Conservation (phyloP, 129 eudicot genomes). For the Saussurea involucrata region DNA sequence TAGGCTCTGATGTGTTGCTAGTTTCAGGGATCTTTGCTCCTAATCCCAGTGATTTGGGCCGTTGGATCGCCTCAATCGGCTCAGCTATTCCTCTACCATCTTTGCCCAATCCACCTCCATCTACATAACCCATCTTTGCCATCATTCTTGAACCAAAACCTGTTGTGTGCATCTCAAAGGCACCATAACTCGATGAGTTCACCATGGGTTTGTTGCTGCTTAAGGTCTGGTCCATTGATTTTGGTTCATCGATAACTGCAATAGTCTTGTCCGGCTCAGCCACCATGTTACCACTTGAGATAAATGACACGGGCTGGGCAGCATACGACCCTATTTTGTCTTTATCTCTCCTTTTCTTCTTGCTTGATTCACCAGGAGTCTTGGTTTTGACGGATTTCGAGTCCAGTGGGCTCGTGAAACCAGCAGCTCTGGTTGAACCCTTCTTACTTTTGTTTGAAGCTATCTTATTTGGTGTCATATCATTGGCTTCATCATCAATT, state of each 20-base stretch:
- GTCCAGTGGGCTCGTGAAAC: constrained; percentile 13
- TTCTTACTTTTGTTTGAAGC: constrained; percentile 26
- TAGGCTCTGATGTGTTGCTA: constrained; percentile 20
- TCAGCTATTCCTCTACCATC: constrained; percentile 72
- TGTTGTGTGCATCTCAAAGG: constrained; percentile 92
- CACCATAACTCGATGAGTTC: constrained; percentile 51
- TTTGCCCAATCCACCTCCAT: constrained; percentile 73
- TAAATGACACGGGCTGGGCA: constrained; percentile 70
- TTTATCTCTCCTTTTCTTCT: constrained; percentile 38
- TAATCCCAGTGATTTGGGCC: constrained; percentile 89
- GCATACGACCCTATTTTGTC: constrained; percentile 60
- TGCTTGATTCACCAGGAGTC: constrained; percentile 40
- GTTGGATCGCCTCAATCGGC: constrained; percentile 74
- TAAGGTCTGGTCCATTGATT: constrained; percentile 8
- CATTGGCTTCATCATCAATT: constrained; percentile 45
- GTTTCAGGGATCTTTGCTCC: constrained; percentile 65
- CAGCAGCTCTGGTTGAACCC: constrained; percentile 17
- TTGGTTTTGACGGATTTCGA: constrained; percentile 29
- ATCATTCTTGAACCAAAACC: constrained; percentile 95
- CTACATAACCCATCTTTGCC: constrained; percentile 91
- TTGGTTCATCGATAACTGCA: constrained; percentile 12
- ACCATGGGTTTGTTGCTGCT: constrained; percentile 15
- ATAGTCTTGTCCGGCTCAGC: constrained; percentile 36
- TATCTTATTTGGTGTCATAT: constrained; percentile 15
- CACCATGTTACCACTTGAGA: constrained; percentile 75